Evolutionary conservation across 768 basidiomycete genomes (phyloP), one percentile per base, ranked within the genome.

Genomic region (Mycena filopes): DNA sequence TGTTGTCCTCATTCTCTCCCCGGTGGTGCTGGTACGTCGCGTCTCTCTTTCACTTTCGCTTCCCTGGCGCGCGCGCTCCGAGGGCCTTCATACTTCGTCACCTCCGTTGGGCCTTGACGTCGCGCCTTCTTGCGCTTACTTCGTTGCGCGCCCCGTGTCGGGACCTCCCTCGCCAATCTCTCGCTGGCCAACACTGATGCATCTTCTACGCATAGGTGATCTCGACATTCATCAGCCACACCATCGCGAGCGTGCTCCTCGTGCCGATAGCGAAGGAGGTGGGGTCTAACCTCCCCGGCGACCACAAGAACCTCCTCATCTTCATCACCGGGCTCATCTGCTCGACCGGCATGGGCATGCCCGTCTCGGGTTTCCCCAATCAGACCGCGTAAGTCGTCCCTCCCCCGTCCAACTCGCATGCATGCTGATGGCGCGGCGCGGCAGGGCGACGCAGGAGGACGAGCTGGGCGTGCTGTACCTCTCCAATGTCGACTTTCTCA

Each of bases 351-450:
- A 99, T 99, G 98, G 97, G 95, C 13, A 93, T 99, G 86, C 96
- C 97, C 3, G 96, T 99, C 41, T 96, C 94, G 66, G 98, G 98
- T n/a, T 99, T 99, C 83, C 97, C 97, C 0, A 98, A 98, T 77
- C 95, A 98, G 79, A 96, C 95, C 51, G 95, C 95, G 96, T 96
- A 78, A 71, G 92, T 87, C 16, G 49, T 57, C 45, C 66, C 62
- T 55, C 42, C 56, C 69, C 46, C 47, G 18, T 12, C 31, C 12
- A 12, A 5, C 31, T 33, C 56, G 15, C 53, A 5, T 41, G 5
- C 21, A 10, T 11, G 15, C 16, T 61, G 68, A 58, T 55, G 51
- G 48, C 31, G 26, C 50, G n/a, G 48, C 11, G 40, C 45, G 40
- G 9, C 72, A 94, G 93, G 51, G 94, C 94, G 6, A 94, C 94